Conservation (phyloP, 352 stramenopile species). For the Globisporangium radiosum region DNA sequence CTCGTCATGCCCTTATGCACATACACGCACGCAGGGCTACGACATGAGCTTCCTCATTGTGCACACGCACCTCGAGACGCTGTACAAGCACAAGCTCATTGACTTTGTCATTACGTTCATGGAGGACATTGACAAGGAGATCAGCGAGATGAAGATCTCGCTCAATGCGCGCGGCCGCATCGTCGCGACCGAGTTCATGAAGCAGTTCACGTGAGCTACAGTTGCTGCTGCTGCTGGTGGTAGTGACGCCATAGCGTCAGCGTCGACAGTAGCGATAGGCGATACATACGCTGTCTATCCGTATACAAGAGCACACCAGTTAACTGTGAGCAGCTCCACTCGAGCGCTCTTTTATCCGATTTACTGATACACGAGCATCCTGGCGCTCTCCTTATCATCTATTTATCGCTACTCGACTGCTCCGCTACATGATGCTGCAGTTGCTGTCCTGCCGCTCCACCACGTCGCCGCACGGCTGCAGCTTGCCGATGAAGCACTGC, state of each 20-base stretch:
- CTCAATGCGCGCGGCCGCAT: constrained; percentile 91
- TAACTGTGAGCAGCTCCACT: background rate
- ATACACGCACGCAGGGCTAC: constrained; percentile 64
- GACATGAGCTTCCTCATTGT: constrained; percentile 95
- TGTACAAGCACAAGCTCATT: constrained; percentile 97
- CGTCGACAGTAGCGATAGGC: too few species aligned
- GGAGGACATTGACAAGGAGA: constrained; percentile 97
- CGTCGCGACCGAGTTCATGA: constrained; percentile 94
- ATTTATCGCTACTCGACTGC: too few species aligned
- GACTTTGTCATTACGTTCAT: constrained; percentile 98
- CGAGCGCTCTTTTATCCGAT: background rate
- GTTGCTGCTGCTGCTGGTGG: too few species aligned
- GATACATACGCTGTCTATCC: too few species aligned
- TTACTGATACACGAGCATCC: constrained; percentile 14
- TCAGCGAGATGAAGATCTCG: constrained; percentile 96
- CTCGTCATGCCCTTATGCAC: too few species aligned
- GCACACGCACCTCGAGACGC: constrained; percentile 91
- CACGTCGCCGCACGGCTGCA: constrained; percentile 52
- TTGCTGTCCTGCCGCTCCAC: constrained; percentile 26
- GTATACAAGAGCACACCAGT: background rate
- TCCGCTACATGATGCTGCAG: constrained; percentile 66
- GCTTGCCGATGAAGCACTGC: constrained; percentile 77
- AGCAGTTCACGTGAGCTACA: constrained; percentile 77
- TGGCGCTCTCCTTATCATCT: background rate
- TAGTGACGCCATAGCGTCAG: too few species aligned